A percentile compares a stretch with the other conserved stretches of the same genome.
Conservation (phyloP, 768 basidiomycete genomes). For the Hypholoma fasciculare region DNA sequence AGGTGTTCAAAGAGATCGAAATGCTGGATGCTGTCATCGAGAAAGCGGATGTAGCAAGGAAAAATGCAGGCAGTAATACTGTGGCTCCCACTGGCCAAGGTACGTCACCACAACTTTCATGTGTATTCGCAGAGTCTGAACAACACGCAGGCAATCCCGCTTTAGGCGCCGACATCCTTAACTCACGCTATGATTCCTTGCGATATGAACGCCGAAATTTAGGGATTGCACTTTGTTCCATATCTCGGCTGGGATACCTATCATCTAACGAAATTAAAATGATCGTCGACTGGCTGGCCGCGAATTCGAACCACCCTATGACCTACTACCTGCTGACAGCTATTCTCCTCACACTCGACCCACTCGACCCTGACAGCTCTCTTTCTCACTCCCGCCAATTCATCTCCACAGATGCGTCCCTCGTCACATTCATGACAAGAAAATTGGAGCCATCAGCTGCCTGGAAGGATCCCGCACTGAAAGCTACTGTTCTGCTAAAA, state of each 20-base stretch:
- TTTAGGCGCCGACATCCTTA: slow-evolving; percentile 67
- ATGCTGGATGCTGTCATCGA: slow-evolving; percentile 50
- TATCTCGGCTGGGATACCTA: slow-evolving; percentile 65
- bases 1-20: slow-evolving; percentile 67
- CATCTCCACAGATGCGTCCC: slow-evolving; percentile 45
- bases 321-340: slow-evolving; percentile 68
- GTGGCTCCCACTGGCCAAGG: slow-evolving; percentile 55
- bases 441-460: slow-evolving; percentile 49
- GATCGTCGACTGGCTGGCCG: slow-evolving; percentile 70
- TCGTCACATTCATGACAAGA: slow-evolving; percentile 59
- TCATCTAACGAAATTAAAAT: slow-evolving; percentile 58
- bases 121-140: background rate
- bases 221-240: slow-evolving; percentile 58
- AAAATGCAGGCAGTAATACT: slow-evolving; percentile 65
- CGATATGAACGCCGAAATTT: slow-evolving; percentile 73
- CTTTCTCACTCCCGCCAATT: slow-evolving; percentile 45
- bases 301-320: slow-evolving; percentile 66
- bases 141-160: slow-evolving; percentile 39
- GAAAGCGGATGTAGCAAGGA: slow-evolving; percentile 56
- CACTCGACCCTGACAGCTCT: slow-evolving; percentile 52
- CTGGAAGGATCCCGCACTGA: slow-evolving; percentile 74
- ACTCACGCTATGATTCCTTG: slow-evolving; percentile 70
- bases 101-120: slow-evolving; percentile 25
- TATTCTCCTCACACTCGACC: slow-evolving; percentile 66
- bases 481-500: slow-evolving; percentile 74